A percentile compares a stretch with the other conserved stretches of the same genome.
phyloP scores from a whole-genome alignment of 2,329 filamentous ascomycete genomes.

The Pseudopyricularia javanii region DNA sequence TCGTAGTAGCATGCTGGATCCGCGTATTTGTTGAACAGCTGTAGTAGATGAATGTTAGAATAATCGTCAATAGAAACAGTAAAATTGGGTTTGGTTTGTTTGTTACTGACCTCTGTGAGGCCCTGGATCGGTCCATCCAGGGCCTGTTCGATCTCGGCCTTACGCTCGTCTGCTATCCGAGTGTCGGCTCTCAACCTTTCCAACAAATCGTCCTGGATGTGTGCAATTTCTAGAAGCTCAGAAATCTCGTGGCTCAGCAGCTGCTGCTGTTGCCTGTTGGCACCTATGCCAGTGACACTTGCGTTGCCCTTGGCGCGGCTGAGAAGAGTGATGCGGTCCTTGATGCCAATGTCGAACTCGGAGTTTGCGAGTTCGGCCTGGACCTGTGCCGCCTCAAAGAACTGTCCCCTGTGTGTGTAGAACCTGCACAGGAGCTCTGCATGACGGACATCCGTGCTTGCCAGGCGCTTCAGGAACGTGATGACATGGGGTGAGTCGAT shows the following conservation, averaged over 20 bases:
- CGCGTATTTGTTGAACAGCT: conserved; percentile 90
- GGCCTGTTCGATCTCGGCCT: conserved; percentile 48
- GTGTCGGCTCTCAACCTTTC: conserved; percentile 63
- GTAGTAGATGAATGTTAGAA: conserved; percentile 7
- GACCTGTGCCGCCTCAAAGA: conserved; percentile 77
- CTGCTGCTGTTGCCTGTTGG: conserved; percentile 72
- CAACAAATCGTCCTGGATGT: conserved; percentile 86
- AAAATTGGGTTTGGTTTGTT: neutral
- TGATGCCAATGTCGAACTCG: conserved; percentile 67
- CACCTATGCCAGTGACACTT: conserved; percentile 65
- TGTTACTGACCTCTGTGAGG: conserved; percentile 56
- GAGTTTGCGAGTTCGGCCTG: conserved; percentile 76
- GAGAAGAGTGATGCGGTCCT: conserved; percentile 78
- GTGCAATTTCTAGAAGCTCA: conserved; percentile 80
- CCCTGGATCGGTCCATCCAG: conserved; percentile 70
- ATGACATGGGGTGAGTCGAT: conserved; percentile 79
- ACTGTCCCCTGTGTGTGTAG: conserved; percentile 73
- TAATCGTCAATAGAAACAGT: neutral
- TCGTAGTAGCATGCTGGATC: conserved; percentile 85
- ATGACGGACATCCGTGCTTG: conserved; percentile 58
- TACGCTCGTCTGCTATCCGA: conserved; percentile 53
- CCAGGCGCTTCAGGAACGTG: conserved; percentile 70
- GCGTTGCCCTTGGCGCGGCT: conserved; percentile 87
- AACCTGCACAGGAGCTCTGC: conserved; percentile 90
- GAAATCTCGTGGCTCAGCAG: conserved; percentile 73